These are phyloP conservation scores for Neofusicoccum kwambonambiense DNA, from an alignment of 2,329 filamentous ascomycete genomes.

Conservation along the genomic window DNA sequence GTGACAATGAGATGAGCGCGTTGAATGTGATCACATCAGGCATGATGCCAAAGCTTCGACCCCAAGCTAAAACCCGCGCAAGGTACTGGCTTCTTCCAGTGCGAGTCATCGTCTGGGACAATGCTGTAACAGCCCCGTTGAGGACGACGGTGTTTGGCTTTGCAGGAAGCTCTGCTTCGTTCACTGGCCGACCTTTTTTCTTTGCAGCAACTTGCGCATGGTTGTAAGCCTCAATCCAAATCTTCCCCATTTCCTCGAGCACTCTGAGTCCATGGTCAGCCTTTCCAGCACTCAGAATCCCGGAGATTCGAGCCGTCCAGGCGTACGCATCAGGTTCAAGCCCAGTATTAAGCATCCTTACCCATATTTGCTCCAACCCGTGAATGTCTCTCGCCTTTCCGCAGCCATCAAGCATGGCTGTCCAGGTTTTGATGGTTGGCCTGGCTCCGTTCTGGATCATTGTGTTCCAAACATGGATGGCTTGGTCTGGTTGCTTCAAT, in stretches of 20 bases:
- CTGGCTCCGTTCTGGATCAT: slow-evolving; percentile 55
- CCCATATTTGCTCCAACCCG: slow-evolving; percentile 68
- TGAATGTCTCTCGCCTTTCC: slow-evolving; percentile 57
- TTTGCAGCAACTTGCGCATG: not conserved
- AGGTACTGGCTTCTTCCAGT: slow-evolving; percentile 35
- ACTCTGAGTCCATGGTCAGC: slow-evolving; percentile 59
- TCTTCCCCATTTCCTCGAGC: slow-evolving; percentile 63
- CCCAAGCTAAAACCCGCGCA: slow-evolving; percentile 42
- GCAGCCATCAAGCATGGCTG: slow-evolving; percentile 70
- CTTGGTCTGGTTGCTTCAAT: slow-evolving; percentile 42
- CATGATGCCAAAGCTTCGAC: slow-evolving; percentile 43
- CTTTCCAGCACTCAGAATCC: slow-evolving; percentile 58
- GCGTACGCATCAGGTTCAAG: slow-evolving; percentile 61
- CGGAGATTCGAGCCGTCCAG: slow-evolving; percentile 71
- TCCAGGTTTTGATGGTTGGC: slow-evolving; percentile 67
- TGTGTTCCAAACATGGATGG: slow-evolving; percentile 58
- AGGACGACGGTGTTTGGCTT: slow-evolving; percentile 64
- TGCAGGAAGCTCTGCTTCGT: slow-evolving; percentile 29
- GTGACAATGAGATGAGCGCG: slow-evolving; percentile 61
- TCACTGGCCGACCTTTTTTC: slow-evolving; percentile 20
- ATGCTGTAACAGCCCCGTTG: slow-evolving; percentile 65
- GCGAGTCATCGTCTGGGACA: slow-evolving; percentile 31
- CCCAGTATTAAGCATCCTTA: slow-evolving; percentile 57
- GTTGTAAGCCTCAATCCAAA: slow-evolving; percentile 52
- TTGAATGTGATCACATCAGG: slow-evolving; percentile 61